A percentile compares a stretch with the other conserved stretches of the same genome.
Evolutionary conservation across 139 green algal genomes (phyloP).

Genomic region (Gonium pectorale): DNA sequence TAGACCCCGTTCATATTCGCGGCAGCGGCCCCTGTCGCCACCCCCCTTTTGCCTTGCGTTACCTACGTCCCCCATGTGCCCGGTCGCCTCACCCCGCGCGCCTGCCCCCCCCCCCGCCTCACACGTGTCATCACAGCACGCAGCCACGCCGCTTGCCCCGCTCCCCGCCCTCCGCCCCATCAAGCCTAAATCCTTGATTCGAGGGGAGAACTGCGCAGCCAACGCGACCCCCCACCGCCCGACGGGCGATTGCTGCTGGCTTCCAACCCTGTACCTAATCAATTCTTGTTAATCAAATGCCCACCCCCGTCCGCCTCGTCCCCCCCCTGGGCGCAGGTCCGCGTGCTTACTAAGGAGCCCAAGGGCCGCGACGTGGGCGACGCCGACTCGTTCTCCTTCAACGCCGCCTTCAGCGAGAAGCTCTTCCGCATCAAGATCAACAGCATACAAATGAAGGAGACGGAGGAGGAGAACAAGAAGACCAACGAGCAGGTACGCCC

Average conservation of each 20-base stretch:
- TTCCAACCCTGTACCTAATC: neutral
- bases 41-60: too few species aligned
- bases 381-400: constrained; percentile 91
- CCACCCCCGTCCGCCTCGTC: neutral
- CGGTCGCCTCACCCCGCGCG: too few species aligned
- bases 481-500: constrained; percentile 87
- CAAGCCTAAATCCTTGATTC: too few species aligned
- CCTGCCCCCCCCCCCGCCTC: too few species aligned
- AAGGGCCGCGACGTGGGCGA: constrained; percentile 89
- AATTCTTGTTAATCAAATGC: neutral
- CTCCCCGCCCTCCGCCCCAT: too few species aligned
- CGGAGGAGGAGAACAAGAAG: constrained; percentile 92
- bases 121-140: too few species aligned
- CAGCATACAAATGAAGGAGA: constrained; percentile 97
- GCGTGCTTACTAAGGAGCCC: constrained; percentile 93
- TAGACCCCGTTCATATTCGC: too few species aligned
- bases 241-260: neutral
- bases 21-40: too few species aligned
- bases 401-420: constrained; percentile 82
- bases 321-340: neutral
- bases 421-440: constrained; percentile 97
- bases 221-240: too few species aligned
- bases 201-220: too few species aligned
- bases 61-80: too few species aligned
- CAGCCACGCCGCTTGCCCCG: too few species aligned